These are phyloP conservation scores for Phoma sp. DNA, from an alignment of 2,329 filamentous ascomycete species.

Conservation along the genomic window DNA sequence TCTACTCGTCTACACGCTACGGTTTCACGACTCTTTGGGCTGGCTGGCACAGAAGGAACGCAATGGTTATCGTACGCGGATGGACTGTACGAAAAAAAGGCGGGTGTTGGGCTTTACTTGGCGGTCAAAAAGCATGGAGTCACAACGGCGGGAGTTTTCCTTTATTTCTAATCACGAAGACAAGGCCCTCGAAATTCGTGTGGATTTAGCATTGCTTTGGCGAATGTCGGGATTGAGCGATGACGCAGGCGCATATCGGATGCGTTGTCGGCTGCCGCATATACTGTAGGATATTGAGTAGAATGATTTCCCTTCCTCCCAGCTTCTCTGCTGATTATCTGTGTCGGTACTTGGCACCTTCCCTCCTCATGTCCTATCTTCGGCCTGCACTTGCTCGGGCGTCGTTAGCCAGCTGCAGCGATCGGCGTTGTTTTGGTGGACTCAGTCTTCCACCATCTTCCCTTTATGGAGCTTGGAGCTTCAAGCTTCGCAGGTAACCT, in stretches of 20 bases:
- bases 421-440: neutral
- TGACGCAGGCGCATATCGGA: slow-evolving; percentile 5
- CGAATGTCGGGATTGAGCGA: slow-evolving; percentile 17
- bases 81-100: slow-evolving; percentile 12
- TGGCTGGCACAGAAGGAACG: slow-evolving; percentile 34
- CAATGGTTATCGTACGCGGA: slow-evolving; percentile 21
- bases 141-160: slow-evolving; percentile 12
- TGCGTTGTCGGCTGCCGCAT: slow-evolving; percentile 15
- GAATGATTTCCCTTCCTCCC: slow-evolving; percentile 1
- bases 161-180: slow-evolving; percentile 19
- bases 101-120: slow-evolving; percentile 24
- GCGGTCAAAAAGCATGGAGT: slow-evolving; percentile 33
- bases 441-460: neutral
- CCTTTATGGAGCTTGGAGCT: neutral
- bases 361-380: neutral
- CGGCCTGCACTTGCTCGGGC: neutral
- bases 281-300: slow-evolving; percentile 34
- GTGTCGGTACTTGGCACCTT: neutral
- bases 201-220: slow-evolving; percentile 29
- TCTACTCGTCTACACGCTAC: slow-evolving; percentile 20
- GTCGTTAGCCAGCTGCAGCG: neutral
- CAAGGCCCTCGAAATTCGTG: slow-evolving; percentile 14
- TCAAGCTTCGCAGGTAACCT: neutral
- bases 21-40: slow-evolving; percentile 30
- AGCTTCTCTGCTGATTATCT: neutral